These are phyloP conservation scores for Tulasnella sp. DNA, from an alignment of 768 basidiomycete species.

Conservation along the genomic window DNA sequence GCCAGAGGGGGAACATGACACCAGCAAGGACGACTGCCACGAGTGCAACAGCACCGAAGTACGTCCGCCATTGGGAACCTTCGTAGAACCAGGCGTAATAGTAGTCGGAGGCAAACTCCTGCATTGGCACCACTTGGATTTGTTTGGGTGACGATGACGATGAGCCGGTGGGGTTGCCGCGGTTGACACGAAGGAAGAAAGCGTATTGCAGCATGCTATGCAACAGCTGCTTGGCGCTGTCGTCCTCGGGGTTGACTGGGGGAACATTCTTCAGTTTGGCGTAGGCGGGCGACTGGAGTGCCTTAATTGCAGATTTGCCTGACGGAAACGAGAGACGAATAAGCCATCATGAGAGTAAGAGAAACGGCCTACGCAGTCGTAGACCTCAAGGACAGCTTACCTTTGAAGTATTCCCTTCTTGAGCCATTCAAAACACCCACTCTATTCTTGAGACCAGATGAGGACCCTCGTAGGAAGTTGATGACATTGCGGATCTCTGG, in stretches of 20 bases:
- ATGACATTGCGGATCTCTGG: constrained; percentile 80
- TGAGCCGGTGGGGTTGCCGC: constrained; percentile 65
- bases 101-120: constrained; percentile 72
- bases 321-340: constrained; percentile 8
- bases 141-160: constrained; percentile 76
- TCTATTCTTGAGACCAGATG: constrained; percentile 84
- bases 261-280: constrained; percentile 78
- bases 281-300: constrained; percentile 90
- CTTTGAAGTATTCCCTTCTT: constrained; percentile 97
- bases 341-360: not conserved
- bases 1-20: constrained; percentile 99
- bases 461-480: constrained; percentile 83
- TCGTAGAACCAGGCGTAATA: constrained; percentile 99
- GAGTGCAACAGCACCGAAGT: constrained; percentile 88
- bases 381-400: constrained; percentile 50
- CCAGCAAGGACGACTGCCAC: constrained; percentile 92
- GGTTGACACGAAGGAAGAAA: constrained; percentile 92
- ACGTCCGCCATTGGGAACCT: constrained; percentile 90
- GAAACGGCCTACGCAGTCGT: not conserved
- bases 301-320: constrained; percentile 95
- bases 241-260: constrained; percentile 67
- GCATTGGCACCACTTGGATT: constrained; percentile 72
- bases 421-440: constrained; percentile 93
- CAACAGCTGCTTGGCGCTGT: constrained; percentile 72
- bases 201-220: constrained; percentile 75